Evolutionary conservation across 192 early-diverging fungal species (phyloP), one percentile per base, ranked within the genome.

Genomic region (Chytriomyces confervae): DNA sequence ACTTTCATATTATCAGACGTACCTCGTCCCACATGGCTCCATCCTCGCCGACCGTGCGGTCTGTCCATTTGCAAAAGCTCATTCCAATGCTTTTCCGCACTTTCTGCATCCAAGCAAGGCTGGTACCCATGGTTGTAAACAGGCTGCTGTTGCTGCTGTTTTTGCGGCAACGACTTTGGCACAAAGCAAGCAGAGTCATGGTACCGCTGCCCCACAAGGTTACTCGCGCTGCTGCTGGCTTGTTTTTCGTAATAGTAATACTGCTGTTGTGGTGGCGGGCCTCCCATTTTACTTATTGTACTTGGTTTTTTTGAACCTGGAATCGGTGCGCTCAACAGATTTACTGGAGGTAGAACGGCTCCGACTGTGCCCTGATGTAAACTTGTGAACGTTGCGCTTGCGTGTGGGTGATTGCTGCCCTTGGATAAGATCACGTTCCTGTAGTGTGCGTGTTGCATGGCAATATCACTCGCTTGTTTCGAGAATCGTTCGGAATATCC

Each of bases 81-180:
- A 11, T 20, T 57, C 53, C 53, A 57, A 57, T 57, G 53, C 53
- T 57, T 57, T 11, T 57, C 53, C 3, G 53, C 53, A 3, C 53
- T 57, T 57, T 57, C 53, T 3, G 53, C 53, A 57, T 57, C 53
- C 53, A 57, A 57, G 20, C 53, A 57, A 20, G 53, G 53, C 53
- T 57, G 53, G 13, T 18, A 20, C 53, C 53, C 53, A 57, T 57
- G 53, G 3, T 57, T 36, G 29, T 36, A 36, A 36, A 36, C 29
- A 36, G 29, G 29, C 29, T 36, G 29, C 29, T 36, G 29, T 36
- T 36, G 29, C 29, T 36, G 29, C 29, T 36, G 29, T 36, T 36
- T 36, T 36, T 36, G 29, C 29, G 29, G 29, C 29, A 36, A 36
- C 29, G 29, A 36, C 29, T 36, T 36, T 36, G 29, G 29, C 2